phyloP scores from a whole-genome alignment of 331 rosid species.

The Telfairia occidentalis region DNA sequence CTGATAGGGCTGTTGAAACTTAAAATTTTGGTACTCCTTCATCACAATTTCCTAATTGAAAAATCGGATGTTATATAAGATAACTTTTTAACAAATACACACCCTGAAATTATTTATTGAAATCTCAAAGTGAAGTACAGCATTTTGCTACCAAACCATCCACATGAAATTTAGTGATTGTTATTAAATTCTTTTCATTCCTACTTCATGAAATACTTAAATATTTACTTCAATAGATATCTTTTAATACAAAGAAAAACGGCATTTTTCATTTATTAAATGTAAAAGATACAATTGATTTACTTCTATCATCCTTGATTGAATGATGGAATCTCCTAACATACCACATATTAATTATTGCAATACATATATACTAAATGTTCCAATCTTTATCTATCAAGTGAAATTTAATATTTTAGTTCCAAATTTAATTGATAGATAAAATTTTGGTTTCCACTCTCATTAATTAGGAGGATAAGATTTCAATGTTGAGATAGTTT shows the following conservation, averaged over 20 bases:
- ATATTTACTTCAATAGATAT: neutral
- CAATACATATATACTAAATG: neutral
- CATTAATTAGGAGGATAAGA: neutral
- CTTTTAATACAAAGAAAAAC: neutral
- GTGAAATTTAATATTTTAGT: neutral
- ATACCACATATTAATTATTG: neutral
- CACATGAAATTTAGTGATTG: neutral
- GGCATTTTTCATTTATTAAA: neutral
- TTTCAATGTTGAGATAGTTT: neutral
- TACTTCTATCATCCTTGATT: neutral
- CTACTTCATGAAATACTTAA: neutral
- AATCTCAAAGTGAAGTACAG: neutral
- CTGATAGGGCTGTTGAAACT: constrained; percentile 80
- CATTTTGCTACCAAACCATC: neutral
- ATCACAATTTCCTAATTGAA: constrained; percentile 62
- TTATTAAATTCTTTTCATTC: neutral
- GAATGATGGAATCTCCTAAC: neutral
- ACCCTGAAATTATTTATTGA: neutral
- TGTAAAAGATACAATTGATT: neutral
- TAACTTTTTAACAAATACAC: constrained; percentile 2
- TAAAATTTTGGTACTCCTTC: constrained; percentile 66
- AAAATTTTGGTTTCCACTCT: neutral
- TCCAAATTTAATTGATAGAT: neutral
- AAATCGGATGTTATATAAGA: neutral
- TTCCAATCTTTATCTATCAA: neutral